Conservation (phyloP, 345 rosid species). For the Lumnitzera littorea region DNA sequence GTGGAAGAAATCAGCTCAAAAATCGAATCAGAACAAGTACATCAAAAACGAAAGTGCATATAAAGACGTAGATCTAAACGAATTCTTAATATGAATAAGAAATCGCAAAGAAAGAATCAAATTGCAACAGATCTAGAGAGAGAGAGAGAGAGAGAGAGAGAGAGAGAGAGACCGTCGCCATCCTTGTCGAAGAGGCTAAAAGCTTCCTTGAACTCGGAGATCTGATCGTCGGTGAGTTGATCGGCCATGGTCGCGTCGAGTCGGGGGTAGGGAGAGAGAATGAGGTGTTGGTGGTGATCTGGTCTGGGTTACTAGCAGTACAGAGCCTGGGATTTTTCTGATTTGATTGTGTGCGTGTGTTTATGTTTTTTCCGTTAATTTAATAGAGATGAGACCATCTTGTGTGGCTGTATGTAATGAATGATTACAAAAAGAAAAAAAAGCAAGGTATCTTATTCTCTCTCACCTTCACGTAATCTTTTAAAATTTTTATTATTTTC, state of each 20-base stretch:
- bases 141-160: neutral
- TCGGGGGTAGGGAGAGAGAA: neutral
- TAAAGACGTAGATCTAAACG: neutral
- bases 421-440: too few relatives aligned
- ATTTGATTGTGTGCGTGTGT: too few relatives aligned
- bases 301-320: too few relatives aligned
- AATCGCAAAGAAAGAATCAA: neutral
- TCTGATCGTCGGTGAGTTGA: conserved; percentile 32
- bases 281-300: neutral
- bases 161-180: conserved; percentile 25
- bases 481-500: too few relatives aligned
- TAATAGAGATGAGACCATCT: too few relatives aligned
- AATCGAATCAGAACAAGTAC: too few relatives aligned
- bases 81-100: neutral
- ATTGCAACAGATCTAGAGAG: neutral
- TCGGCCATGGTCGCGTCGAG: conserved; percentile 17
- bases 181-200: conserved; percentile 40
- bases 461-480: too few relatives aligned
- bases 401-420: too few relatives aligned
- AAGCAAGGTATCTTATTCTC: too few relatives aligned
- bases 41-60: neutral
- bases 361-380: too few relatives aligned
- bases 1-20: too few relatives aligned
- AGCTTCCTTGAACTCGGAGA: conserved; percentile 37
- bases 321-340: too few relatives aligned